These are phyloP conservation scores for Citrus mangshanensis DNA, from an alignment of 345 rosid species.

Conservation along the genomic window DNA sequence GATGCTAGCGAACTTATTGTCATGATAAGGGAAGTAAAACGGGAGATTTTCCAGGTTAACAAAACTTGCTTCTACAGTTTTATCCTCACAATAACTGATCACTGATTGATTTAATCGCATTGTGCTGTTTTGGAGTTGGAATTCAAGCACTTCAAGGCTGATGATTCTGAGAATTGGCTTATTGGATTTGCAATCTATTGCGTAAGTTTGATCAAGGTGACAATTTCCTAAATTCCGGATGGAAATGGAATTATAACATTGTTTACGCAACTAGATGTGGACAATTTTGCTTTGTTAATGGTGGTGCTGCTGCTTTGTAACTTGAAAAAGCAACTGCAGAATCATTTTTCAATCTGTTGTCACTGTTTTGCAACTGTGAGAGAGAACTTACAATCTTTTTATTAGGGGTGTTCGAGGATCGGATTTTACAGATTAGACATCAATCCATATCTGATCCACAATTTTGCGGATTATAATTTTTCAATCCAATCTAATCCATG, in stretches of 20 bases:
- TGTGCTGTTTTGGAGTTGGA: neutral
- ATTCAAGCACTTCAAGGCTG: neutral
- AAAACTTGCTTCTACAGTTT: neutral
- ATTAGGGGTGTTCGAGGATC: too few relatives aligned
- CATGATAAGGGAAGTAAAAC: neutral
- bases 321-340: neutral
- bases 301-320: neutral
- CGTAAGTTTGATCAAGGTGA: neutral
- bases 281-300: neutral
- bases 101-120: neutral
- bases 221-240: neutral
- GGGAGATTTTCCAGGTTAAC: neutral
- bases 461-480: too few relatives aligned
- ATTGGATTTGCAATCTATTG: neutral
- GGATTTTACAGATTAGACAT: too few relatives aligned
- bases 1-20: neutral
- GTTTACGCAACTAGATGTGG: conserved; percentile 1
- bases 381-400: neutral
- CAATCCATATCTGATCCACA: too few relatives aligned
- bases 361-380: neutral
- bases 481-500: too few relatives aligned
- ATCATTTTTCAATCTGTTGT: neutral
- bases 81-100: neutral
- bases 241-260: neutral
- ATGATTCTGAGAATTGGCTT: neutral